These are phyloP conservation scores for Brassica nigra DNA, from an alignment of 345 rosid species.

Conservation along the genomic window DNA sequence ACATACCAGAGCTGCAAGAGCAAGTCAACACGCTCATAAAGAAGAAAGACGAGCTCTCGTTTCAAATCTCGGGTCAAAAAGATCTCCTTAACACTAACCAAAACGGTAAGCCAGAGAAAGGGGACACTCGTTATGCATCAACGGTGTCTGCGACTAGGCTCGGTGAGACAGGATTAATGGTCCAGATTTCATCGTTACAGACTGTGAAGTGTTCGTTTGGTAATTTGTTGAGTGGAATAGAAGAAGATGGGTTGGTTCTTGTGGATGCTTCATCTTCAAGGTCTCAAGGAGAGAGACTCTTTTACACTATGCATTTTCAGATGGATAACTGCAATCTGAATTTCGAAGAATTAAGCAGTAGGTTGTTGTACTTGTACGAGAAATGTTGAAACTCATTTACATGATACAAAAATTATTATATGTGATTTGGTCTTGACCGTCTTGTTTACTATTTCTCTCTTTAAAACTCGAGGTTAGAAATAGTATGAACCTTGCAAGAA, in stretches of 20 bases:
- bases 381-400: conserved; percentile 21
- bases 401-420: neutral
- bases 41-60: conserved; percentile 52
- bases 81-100: conserved; percentile 14
- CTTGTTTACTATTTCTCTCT: neutral
- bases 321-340: conserved; percentile 34
- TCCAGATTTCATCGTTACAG: conserved; percentile 50
- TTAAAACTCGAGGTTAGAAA: neutral
- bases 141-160: conserved; percentile 48
- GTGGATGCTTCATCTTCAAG: conserved; percentile 62
- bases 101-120: conserved; percentile 33
- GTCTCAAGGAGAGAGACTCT: conserved; percentile 52
- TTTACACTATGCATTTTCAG: conserved; percentile 58
- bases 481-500: neutral
- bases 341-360: conserved; percentile 22
- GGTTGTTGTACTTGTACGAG: conserved; percentile 28
- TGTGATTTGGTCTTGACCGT: neutral
- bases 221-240: conserved; percentile 46
- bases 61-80: conserved; percentile 35
- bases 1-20: conserved; percentile 58
- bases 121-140: conserved; percentile 1
- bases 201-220: conserved; percentile 42
- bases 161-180: conserved; percentile 45
- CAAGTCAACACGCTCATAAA: conserved; percentile 44
- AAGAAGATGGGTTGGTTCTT: conserved; percentile 53